phyloP scores from a whole-genome alignment of 2,329 filamentous ascomycete species.

The Xylariaceae sp. region DNA sequence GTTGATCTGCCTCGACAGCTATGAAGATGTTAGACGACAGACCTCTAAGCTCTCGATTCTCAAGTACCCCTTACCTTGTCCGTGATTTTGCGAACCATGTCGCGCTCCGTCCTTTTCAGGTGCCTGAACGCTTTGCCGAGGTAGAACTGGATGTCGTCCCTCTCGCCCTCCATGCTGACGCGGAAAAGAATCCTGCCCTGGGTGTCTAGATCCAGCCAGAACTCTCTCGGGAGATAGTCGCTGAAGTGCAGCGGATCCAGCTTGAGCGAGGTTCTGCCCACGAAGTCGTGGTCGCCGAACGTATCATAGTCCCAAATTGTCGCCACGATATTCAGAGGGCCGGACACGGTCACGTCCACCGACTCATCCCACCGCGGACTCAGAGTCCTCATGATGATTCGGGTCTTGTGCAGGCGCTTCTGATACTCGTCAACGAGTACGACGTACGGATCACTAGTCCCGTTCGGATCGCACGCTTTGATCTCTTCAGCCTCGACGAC shows the following conservation, averaged over 20 bases:
- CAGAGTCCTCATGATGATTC: slow-evolving; percentile 82
- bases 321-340: slow-evolving; percentile 87
- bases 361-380: slow-evolving; percentile 98
- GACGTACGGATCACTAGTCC: slow-evolving; percentile 92
- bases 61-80: slow-evolving; percentile 69
- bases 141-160: slow-evolving; percentile 97
- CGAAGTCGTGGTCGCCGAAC: slow-evolving; percentile 94
- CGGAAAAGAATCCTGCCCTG: slow-evolving; percentile 84
- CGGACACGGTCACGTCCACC: slow-evolving; percentile 89
- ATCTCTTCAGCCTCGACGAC: slow-evolving; percentile 96
- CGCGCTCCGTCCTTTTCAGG: slow-evolving; percentile 88
- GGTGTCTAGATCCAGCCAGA: slow-evolving; percentile 95
- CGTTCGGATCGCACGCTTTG: slow-evolving; percentile 95
- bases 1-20: slow-evolving; percentile 91
- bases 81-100: slow-evolving; percentile 97
- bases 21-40: slow-evolving; percentile 12
- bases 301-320: slow-evolving; percentile 99
- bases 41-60: background rate
- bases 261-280: slow-evolving; percentile 93
- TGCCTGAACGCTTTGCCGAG: slow-evolving; percentile 96
- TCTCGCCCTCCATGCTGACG: slow-evolving; percentile 97
- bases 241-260: slow-evolving; percentile 96
- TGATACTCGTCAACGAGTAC: slow-evolving; percentile 97
- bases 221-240: slow-evolving; percentile 91
- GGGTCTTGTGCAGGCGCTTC: slow-evolving; percentile 90